Evolutionary conservation across 805 yeast species (phyloP), one percentile per base, ranked within the genome.

Genomic region (Nakazawaea molendinolei): DNA sequence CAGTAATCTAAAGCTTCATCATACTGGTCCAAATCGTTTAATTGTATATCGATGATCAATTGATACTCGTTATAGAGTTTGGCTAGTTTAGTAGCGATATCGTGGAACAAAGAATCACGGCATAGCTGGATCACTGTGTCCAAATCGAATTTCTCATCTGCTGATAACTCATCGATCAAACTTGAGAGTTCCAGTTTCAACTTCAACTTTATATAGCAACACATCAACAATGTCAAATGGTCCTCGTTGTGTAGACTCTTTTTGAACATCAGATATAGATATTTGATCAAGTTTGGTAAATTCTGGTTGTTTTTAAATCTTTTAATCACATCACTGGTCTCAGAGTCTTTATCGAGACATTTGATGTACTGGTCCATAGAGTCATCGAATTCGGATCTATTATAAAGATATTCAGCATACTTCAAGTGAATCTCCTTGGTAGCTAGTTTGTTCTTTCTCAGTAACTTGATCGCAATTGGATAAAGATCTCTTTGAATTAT

Each of bases 141-240:
- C 41, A 81, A 63, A 52, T 87, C 86, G 50, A 86, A 79, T 33
- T 67, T 74, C 13, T 62, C 56, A 6, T 55, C 51, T 8, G 50
- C 47, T 1, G 51, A 43, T n/a, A 65, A 64, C 20, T 60, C 61
- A 38, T 59, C 64, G 17, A 86, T 67, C 47, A 85, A 86, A 5
- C 53, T 45, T 25, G 67, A 67, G 19, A 90, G 61, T 31, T 78
- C 78, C 1, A 67, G 71, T 3, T 65, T 67, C 41, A 69, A 69
- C 42, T 80, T 83, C 47, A 86, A 58, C 50, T 87, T 86, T 42
- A 95, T 84, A 49, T 81, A 78, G 33, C 90, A 77, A 42, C 90
- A 81, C 18, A 89, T 56, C 27, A 89, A 62, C 18, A 90, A 57
- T 0, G 95, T 87, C 5, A 86, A 69, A 54, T 90, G 97, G 50